phyloP scores from a whole-genome alignment of 2,329 filamentous ascomycete genomes.

The Cladosporium sp. region DNA sequence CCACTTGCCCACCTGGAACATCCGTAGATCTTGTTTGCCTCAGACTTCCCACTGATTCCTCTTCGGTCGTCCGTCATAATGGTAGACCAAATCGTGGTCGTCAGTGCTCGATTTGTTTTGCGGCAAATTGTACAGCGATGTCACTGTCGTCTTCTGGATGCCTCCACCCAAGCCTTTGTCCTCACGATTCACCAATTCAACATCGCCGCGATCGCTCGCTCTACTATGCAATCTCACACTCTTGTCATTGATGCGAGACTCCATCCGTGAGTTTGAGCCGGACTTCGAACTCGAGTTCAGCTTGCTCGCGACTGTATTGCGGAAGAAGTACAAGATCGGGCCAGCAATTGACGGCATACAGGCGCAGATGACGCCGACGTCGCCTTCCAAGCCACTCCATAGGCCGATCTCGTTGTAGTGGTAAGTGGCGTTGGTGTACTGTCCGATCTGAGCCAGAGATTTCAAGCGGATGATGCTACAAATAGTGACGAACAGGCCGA shows the following conservation, averaged over 20 bases:
- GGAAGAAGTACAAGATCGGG: constrained; percentile 5
- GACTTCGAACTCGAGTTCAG: background rate
- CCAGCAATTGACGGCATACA: constrained; percentile 20
- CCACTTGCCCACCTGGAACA: no score
- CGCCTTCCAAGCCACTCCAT: constrained; percentile 21
- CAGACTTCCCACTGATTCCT: background rate
- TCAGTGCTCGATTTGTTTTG: background rate
- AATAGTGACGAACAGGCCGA: constrained; percentile 20
- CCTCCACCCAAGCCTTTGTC: background rate
- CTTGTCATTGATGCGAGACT: background rate
- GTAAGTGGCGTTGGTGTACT: constrained; percentile 19
- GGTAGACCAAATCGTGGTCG: background rate
- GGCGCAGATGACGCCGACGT: constrained; percentile 21
- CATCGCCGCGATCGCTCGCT: background rate
- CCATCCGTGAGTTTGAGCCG: background rate
- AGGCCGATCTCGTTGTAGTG: constrained; percentile 19
- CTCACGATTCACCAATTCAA: background rate
- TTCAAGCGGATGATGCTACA: constrained; percentile 18
- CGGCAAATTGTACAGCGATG: background rate
- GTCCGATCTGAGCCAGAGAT: constrained; percentile 13
- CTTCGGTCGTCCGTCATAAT: background rate
- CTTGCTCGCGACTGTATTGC: background rate
- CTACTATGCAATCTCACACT: background rate
- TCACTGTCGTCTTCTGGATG: background rate
- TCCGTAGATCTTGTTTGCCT: background rate